Percentiles rank a stretch among this genome's conserved stretches.
Evolutionary conservation across 345 rosid genomes (phyloP).

Genomic region (Trapa bicornis): DNA sequence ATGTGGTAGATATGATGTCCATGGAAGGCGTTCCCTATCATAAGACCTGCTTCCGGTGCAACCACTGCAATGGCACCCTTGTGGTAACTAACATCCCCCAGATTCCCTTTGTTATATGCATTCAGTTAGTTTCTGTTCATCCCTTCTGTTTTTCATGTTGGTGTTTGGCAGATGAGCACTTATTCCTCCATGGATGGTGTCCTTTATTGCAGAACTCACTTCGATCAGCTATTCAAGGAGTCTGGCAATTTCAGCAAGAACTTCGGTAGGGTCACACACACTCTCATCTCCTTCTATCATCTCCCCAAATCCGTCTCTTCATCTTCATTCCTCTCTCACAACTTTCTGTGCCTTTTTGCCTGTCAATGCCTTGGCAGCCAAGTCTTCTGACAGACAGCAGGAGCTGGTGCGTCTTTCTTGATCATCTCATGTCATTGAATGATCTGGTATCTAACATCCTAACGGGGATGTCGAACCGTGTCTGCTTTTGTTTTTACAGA

Average conservation of each 20-base stretch:
- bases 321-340: not conserved
- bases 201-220: slow-evolving; percentile 90
- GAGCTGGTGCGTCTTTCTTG: slow-evolving; percentile 40
- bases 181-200: slow-evolving; percentile 98
- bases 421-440: not conserved
- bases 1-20: slow-evolving; percentile 76
- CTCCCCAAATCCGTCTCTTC: not conserved
- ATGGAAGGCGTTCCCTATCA: slow-evolving; percentile 81
- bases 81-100: slow-evolving; percentile 21
- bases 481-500: slow-evolving; percentile 20
- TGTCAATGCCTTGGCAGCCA: slow-evolving; percentile 20
- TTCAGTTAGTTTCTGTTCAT: no score
- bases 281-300: no score
- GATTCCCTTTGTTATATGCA: no score
- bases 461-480: not conserved
- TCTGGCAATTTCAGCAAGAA: slow-evolving; percentile 98
- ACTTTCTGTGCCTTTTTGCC: not conserved
- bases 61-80: slow-evolving; percentile 88
- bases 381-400: slow-evolving; percentile 31
- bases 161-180: slow-evolving; percentile 62
- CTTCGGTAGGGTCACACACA: slow-evolving; percentile 14
- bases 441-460: not conserved
- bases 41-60: slow-evolving; percentile 80
- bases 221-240: slow-evolving; percentile 96
- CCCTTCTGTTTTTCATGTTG: no score